These are phyloP conservation scores for Coemansia sp. DNA, from an alignment of 192 early-diverging fungal genomes.

Conservation along the genomic window DNA sequence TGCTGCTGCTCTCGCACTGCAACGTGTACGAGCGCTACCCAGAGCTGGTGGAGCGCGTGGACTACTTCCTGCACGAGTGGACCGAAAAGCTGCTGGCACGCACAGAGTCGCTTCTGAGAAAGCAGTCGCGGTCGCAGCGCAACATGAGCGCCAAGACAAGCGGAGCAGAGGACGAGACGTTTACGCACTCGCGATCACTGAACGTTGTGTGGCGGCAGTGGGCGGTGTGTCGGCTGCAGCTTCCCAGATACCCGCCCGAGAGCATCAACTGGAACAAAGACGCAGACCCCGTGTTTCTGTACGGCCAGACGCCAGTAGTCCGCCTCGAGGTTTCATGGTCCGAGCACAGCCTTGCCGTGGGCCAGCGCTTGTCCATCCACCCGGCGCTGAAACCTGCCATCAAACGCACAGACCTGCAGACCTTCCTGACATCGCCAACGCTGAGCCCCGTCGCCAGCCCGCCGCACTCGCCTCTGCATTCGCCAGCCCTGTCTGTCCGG, in stretches of 20 bases:
- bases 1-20: slow-evolving; percentile 47
- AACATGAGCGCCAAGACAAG: slow-evolving; percentile 14
- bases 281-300: slow-evolving; percentile 54
- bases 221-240: slow-evolving; percentile 38
- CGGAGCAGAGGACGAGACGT: slow-evolving; percentile 34
- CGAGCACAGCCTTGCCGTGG: slow-evolving; percentile 15
- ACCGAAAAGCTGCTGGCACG: slow-evolving; percentile 39
- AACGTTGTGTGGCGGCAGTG: slow-evolving; percentile 55
- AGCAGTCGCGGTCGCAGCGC: slow-evolving; percentile 22
- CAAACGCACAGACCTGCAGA: slow-evolving; percentile 52
- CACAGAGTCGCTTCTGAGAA: slow-evolving; percentile 39
- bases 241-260: slow-evolving; percentile 48
- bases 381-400: slow-evolving; percentile 36
- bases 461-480: slow-evolving; percentile 28
- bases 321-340: slow-evolving; percentile 46
- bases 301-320: slow-evolving; percentile 47
- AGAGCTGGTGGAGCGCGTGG: slow-evolving; percentile 50
- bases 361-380: background rate
- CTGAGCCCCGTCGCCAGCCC: slow-evolving; percentile 47
- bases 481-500: slow-evolving; percentile 47
- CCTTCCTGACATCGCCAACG: slow-evolving; percentile 46
- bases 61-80: slow-evolving; percentile 53
- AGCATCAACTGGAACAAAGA: slow-evolving; percentile 57
- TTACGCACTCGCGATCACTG: slow-evolving; percentile 40
- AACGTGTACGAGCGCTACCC: slow-evolving; percentile 54